phyloP scores from a whole-genome alignment of 495 filamentous ascomycete genomes.

The Aspergillus cavernicola region DNA sequence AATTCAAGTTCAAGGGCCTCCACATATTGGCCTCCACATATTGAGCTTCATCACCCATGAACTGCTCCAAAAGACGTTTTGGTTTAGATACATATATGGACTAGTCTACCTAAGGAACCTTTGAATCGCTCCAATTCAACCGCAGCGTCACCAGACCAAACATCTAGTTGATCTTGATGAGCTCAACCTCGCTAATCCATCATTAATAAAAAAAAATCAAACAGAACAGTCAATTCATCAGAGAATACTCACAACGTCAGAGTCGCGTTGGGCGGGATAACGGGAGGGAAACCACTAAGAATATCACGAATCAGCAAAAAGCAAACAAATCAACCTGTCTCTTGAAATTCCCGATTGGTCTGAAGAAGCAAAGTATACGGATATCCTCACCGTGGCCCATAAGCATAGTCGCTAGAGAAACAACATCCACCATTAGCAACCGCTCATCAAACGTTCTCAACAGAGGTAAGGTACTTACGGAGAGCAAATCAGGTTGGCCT shows the following conservation, averaged over 20 bases:
- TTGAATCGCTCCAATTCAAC: background rate
- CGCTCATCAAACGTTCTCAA: background rate
- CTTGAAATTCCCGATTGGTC: background rate
- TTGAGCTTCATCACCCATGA: background rate
- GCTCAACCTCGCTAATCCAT: constrained; percentile 34
- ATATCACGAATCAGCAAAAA: background rate
- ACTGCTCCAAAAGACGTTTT: background rate
- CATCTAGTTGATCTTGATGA: constrained; percentile 35
- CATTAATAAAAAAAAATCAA: background rate
- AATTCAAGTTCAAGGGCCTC: background rate
- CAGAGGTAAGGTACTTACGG: constrained; percentile 49
- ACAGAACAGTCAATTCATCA: background rate
- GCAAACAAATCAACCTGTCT: background rate
- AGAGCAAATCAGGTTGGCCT: constrained; percentile 70
- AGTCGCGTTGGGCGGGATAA: constrained; percentile 49
- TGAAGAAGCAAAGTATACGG: background rate
- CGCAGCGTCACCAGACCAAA: background rate
- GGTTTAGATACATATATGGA: background rate
- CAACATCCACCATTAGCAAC: constrained; percentile 21
- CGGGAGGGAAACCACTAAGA: constrained; percentile 60
- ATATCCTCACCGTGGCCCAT: constrained; percentile 64
- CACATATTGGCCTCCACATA: no score
- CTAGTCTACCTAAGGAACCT: background rate
- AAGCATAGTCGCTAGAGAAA: constrained; percentile 65
- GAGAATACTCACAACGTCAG: constrained; percentile 51